phyloP scores from a whole-genome alignment of 345 rosid species.

The Turritis glabra region DNA sequence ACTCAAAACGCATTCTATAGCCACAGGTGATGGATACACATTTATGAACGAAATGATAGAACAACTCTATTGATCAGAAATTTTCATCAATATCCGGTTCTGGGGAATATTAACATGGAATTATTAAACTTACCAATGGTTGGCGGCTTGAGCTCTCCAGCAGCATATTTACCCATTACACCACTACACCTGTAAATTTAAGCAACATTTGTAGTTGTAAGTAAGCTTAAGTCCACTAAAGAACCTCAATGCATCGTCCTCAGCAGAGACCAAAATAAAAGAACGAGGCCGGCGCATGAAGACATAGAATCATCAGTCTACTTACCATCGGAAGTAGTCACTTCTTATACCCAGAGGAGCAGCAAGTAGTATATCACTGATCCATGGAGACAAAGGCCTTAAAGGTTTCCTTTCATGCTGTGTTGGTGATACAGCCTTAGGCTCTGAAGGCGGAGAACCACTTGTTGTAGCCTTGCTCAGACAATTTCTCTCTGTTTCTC shows the following conservation, averaged over 20 bases:
- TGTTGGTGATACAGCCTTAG: constrained; percentile 43
- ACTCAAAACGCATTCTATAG: constrained; percentile 7
- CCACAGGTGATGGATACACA: constrained; percentile 8
- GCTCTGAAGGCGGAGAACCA: constrained; percentile 45
- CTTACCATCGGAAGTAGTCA: constrained; percentile 97
- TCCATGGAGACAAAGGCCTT: constrained; percentile 97
- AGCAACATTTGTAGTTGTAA: background rate
- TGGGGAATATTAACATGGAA: constrained; percentile 4
- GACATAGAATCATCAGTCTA: constrained; percentile 24
- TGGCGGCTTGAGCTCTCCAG: constrained; percentile 98
- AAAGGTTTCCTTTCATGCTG: constrained; percentile 83
- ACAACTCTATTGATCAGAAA: background rate
- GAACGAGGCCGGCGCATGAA: background rate
- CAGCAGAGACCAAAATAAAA: background rate
- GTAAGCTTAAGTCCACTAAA: constrained; percentile 13
- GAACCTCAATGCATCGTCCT: background rate
- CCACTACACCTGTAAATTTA: constrained; percentile 89
- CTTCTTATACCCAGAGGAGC: constrained; percentile 95
- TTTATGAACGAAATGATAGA: background rate
- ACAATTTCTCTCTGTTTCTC: constrained; percentile 55
- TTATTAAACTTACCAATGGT: constrained; percentile 59
- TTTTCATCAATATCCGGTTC: background rate
- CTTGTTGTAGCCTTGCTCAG: constrained; percentile 53
- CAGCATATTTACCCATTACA: constrained; percentile 96
- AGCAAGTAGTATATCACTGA: constrained; percentile 88